phyloP scores from a whole-genome alignment of 495 filamentous ascomycete genomes.

The Penicillium tannophilum region DNA sequence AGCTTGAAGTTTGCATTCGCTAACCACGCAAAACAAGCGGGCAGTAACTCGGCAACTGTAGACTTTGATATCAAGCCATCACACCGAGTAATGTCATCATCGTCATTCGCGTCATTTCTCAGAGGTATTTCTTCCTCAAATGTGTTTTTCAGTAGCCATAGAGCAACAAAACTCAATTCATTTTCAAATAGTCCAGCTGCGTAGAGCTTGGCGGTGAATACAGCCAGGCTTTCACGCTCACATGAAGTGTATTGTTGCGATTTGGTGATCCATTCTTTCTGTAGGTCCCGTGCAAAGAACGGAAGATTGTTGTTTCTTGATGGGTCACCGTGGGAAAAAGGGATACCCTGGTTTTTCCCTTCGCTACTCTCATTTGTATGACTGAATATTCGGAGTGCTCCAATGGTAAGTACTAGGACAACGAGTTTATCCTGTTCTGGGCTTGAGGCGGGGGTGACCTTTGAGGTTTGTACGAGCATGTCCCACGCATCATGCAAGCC shows the following conservation, averaged over 20 bases:
- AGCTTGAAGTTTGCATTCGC: conserved; percentile 2
- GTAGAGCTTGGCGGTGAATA: background rate
- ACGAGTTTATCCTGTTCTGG: conserved; percentile 1
- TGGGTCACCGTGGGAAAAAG: conserved; percentile 1
- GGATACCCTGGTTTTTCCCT: background rate
- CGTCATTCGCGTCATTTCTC: background rate
- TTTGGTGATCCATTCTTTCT: conserved; percentile 1
- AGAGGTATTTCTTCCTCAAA: background rate
- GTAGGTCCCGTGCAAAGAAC: background rate
- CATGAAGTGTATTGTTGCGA: background rate
- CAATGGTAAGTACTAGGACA: background rate
- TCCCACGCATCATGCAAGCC: conserved; percentile 2
- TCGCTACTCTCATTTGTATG: background rate
- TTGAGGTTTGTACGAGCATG: background rate
- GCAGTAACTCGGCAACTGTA: background rate
- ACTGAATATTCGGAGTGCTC: background rate
- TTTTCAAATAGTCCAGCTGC: background rate
- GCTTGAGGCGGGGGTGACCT: background rate
- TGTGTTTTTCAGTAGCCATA: background rate
- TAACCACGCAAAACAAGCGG: background rate
- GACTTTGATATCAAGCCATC: background rate
- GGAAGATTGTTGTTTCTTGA: background rate
- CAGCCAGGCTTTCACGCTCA: background rate
- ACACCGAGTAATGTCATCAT: background rate
- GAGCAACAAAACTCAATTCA: background rate